Evolutionary conservation across 345 rosid genomes (phyloP), one percentile per base, ranked within the genome.

Genomic region (Acer campestre): DNA sequence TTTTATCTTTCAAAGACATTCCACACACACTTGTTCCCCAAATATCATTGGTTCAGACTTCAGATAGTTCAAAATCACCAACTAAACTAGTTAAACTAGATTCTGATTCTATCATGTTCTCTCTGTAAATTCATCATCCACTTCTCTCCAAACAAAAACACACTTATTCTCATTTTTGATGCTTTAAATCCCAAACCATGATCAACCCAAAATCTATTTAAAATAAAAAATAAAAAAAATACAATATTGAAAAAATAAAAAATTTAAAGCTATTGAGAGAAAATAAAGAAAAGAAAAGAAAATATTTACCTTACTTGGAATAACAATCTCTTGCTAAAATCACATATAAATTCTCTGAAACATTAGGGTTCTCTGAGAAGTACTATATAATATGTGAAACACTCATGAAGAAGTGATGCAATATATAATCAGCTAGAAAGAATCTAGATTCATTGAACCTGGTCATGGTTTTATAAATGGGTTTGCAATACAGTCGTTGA

Each of bases 391-490:
- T 46, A 2, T 46, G 14, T 46, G 13, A 46, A 10, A 46, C 49
- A 46, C 2, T 9, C 49, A 46, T 46, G 49, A 46, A 8, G 49
- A 1, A 35, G 38, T 59, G 58, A 12, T 53, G 58, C 4, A 16
- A 53, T 59, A 59, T 59, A 59, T 1, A 7, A 59, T 59, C 23
- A 23, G 55, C 46, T 27, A 22, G 9, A 35, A 6, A 35, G 38
- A 67, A 25, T 48, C 13, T n/a, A 78, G 84, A 59, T 82, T 82
- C 88, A 82, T 51, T 85, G 88, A 85, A 82, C 79, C 82, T 78
- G 71, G 88, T 71, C 86, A 12, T 17, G 27, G 63, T 22, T 70
- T 1, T 49, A 3, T 79, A 35, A 35, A 35, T 35, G 16, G 48
- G 55, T 40, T 65, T 56, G 67, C 7, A 3, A 10, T 12, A 23